Evolutionary conservation across 2,329 filamentous ascomycete genomes (phyloP).

Genomic region (Beauveria bassiana): DNA sequence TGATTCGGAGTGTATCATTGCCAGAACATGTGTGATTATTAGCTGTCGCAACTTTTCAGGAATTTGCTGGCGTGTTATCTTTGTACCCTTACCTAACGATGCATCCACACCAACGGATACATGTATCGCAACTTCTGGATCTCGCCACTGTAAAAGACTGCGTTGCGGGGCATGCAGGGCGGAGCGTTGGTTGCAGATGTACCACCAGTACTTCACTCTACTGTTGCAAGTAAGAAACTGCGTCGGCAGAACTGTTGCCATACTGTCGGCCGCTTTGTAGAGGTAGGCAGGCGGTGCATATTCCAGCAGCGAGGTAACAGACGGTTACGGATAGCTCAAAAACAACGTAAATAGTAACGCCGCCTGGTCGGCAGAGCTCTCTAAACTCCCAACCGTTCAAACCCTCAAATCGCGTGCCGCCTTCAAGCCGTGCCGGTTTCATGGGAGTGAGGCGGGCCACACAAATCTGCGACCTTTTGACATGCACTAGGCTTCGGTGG

Average conservation of each 20-base stretch:
- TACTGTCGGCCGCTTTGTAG: neutral
- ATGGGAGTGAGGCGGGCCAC: neutral
- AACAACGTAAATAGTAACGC: neutral
- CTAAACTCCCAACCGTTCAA: neutral
- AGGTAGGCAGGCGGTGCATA: neutral
- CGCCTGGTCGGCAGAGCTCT: too few species aligned
- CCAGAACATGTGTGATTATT: too few species aligned
- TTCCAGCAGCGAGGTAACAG: too few species aligned
- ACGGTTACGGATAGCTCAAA: neutral
- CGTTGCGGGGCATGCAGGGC: slow-evolving; percentile 5
- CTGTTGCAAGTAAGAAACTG: neutral
- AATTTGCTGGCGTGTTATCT: too few species aligned
- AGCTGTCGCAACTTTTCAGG: too few species aligned
- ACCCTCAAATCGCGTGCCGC: neutral
- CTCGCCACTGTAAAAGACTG: neutral
- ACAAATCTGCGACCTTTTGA: neutral
- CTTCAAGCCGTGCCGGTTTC: slow-evolving; percentile 4
- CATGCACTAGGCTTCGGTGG: neutral
- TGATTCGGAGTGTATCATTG: too few species aligned
- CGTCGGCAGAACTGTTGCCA: too few species aligned
- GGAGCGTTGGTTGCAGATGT: neutral
- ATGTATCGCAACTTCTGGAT: slow-evolving; percentile 8
- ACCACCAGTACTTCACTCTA: neutral
- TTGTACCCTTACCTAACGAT: neutral
- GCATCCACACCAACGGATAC: slow-evolving; percentile 1